Base-by-base conservation (phyloP, 768 basidiomycete genomes). In the Naganishia onofrii region DNA sequence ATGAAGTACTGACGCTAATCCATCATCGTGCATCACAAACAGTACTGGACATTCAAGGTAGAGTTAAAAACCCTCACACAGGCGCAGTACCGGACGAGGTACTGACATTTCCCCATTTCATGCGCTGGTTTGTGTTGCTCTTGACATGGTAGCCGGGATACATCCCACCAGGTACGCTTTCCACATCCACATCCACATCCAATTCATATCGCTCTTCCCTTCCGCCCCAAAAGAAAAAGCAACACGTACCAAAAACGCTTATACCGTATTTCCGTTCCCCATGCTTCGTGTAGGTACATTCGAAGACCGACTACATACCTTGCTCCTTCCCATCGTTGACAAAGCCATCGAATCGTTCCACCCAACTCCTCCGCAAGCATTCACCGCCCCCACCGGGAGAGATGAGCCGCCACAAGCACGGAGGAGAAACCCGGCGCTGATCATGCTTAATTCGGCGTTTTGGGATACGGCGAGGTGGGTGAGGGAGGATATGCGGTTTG, bases 401-500 rank as follows among this genome's bases (percentile, higher is more conserved):
- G 36, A 36, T 36, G 6, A 5, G 36, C 36, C 12, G 36, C 5
- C 36, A 36, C 36, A 36, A 12, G 12, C 36, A 5, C 6, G 36
- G 12, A 5, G 36, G 5, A 5, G 12, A 36, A 36, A 46, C 42
- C 73, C 71, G 6, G 73, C 72, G 28, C n/a, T 74, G 42, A 67
- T 71, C 15, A 60, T 63, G 29, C 46, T 72, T 15, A 69, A 67
- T n/a, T 70, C 70, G 13, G 73, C 73, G 7, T 55, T 74, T 51
- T 74, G 73, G 73, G 73, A 74, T 66, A 69, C 73, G 8, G 71
- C 73, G 4, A 56, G 70, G 53, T 74, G 68, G 63, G 66, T 72
- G 73, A 57, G 69, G 32, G 69, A 72, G 55, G 73, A 74, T 60
- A 51, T 71, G 13, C 66, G 63, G n/a, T 51, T 54, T 26, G 72